Conservation (phyloP, 768 basidiomycete species). For the Hemileccinum impolitum region DNA sequence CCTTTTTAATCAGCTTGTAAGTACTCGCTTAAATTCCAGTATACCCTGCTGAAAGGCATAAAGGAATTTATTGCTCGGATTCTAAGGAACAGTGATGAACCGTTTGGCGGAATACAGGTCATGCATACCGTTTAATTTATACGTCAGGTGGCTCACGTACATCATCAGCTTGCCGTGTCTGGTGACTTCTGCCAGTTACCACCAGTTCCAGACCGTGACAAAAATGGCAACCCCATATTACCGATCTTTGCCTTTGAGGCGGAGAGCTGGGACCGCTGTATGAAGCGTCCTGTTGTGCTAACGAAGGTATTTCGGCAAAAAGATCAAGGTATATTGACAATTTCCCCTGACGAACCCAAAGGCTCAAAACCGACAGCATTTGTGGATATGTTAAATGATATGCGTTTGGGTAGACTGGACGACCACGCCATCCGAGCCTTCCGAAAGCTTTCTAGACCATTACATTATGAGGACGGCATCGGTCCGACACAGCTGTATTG, state of each 20-base stretch:
- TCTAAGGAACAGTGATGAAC: slow-evolving; percentile 47
- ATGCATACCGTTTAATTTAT: not conserved
- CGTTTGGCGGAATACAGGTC: slow-evolving; percentile 89
- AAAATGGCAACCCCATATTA: slow-evolving; percentile 45
- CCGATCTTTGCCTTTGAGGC: slow-evolving; percentile 80
- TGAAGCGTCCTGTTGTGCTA: slow-evolving; percentile 53
- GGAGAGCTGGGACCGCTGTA: slow-evolving; percentile 62
- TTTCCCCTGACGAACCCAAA: not conserved
- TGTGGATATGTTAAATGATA: slow-evolving; percentile 81
- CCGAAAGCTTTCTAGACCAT: slow-evolving; percentile 48
- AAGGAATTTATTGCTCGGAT: slow-evolving; percentile 62
- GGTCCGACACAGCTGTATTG: slow-evolving; percentile 78
- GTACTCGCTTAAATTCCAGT: slow-evolving; percentile 28
- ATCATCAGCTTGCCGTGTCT: slow-evolving; percentile 66
- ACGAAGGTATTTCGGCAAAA: slow-evolving; percentile 86
- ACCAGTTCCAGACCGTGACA: slow-evolving; percentile 58
- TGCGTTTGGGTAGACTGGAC: slow-evolving; percentile 72
- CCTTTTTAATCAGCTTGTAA: slow-evolving; percentile 79
- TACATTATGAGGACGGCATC: slow-evolving; percentile 68
- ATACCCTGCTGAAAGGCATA: slow-evolving; percentile 26
- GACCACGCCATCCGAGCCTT: slow-evolving; percentile 46
- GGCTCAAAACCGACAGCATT: slow-evolving; percentile 43
- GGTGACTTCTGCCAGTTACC: slow-evolving; percentile 94
- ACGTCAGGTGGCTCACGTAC: not conserved
- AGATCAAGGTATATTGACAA: slow-evolving; percentile 54